phyloP scores from a whole-genome alignment of 768 basidiomycete genomes.

The Podaxis carcinomalis region DNA sequence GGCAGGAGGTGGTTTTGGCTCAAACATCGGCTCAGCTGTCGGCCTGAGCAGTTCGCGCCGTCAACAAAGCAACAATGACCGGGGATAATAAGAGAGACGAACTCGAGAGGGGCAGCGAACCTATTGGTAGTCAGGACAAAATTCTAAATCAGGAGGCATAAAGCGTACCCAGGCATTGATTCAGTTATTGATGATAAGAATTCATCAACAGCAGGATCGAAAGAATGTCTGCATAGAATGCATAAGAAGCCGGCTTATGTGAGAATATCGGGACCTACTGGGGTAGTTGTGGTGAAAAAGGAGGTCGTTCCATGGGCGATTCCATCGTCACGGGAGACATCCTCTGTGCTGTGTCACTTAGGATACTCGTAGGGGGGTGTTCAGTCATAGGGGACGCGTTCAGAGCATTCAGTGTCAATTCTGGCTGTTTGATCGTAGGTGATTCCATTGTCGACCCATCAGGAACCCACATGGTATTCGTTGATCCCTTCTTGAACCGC shows the following conservation, averaged over 20 bases:
- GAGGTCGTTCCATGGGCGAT: neutral
- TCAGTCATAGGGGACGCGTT: neutral
- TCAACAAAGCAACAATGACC: too few relatives aligned
- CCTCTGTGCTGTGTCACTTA: neutral
- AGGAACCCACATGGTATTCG: neutral
- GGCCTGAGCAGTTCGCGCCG: neutral
- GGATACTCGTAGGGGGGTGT: neutral
- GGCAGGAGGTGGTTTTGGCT: slow-evolving; percentile 7
- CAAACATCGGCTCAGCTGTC: neutral
- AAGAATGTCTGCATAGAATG: neutral
- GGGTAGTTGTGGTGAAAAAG: neutral
- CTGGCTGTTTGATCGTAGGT: neutral
- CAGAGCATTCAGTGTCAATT: slow-evolving; percentile 7
- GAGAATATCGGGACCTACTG: neutral
- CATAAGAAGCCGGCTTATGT: neutral
- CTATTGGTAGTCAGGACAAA: neutral
- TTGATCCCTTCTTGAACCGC: slow-evolving; percentile 10
- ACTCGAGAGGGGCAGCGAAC: slow-evolving; percentile 9
- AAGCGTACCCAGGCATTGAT: slow-evolving; percentile 9
- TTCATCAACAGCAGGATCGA: neutral
- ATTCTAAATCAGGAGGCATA: neutral
- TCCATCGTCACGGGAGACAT: neutral
- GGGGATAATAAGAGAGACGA: neutral
- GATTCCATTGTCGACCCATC: slow-evolving; percentile 9
- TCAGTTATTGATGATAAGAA: slow-evolving; percentile 5